phyloP scores from a whole-genome alignment of 305 asterid genomes.

The Fraxinus baroniana region DNA sequence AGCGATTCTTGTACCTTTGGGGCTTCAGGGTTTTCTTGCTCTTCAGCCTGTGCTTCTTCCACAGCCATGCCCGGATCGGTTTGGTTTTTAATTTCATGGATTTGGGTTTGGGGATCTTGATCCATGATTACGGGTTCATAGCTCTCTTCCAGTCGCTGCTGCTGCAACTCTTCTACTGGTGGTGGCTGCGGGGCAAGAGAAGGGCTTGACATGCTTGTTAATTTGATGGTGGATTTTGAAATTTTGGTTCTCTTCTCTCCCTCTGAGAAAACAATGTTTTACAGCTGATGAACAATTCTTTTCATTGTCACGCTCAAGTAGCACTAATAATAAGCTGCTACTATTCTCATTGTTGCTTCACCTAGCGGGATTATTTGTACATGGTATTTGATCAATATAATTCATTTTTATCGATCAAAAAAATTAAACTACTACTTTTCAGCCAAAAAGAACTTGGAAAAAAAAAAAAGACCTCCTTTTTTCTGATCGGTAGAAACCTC shows the following conservation, averaged over 20 bases:
- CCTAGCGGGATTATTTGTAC: too few species aligned
- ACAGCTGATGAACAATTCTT: not conserved
- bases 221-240: not conserved
- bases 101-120: conserved; percentile 20
- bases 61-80: not conserved
- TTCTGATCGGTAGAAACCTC: not conserved
- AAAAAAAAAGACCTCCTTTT: not conserved
- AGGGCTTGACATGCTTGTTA: conserved; percentile 29
- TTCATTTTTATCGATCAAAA: too few species aligned
- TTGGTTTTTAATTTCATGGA: conserved; percentile 29
- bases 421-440: not conserved
- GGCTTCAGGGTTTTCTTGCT: not conserved
- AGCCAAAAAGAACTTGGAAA: not conserved
- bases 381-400: too few species aligned
- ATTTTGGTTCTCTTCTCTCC: not conserved
- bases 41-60: conserved; percentile 9
- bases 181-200: conserved; percentile 13
- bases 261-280: not conserved
- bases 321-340: not conserved
- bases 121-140: conserved; percentile 26
- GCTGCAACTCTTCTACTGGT: not conserved
- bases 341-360: too few species aligned
- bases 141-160: conserved; percentile 3
- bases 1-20: not conserved
- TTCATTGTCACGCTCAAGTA: not conserved